Evolutionary conservation across 2,329 filamentous ascomycete species (phyloP).

Genomic region (Zymoseptoria brevis): DNA sequence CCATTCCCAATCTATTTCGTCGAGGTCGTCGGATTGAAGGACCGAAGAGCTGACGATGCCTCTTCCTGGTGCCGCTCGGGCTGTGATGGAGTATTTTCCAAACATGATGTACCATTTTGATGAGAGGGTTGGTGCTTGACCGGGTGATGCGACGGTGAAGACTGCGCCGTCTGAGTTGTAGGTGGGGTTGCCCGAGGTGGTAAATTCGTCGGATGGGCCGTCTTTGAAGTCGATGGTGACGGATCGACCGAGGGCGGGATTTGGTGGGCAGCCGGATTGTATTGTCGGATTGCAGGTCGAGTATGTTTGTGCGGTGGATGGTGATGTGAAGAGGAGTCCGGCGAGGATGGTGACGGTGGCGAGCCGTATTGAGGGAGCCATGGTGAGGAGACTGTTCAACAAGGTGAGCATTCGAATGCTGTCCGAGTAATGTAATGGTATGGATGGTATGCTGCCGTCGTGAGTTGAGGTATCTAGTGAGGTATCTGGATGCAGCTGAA

Average conservation of each 20-base stretch:
- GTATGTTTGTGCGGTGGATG: constrained; percentile 45
- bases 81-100: constrained; percentile 74
- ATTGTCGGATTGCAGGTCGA: constrained; percentile 49
- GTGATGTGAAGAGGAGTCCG: constrained; percentile 30
- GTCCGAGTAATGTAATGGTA: constrained; percentile 1
- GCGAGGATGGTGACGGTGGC: constrained; percentile 34
- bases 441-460: not conserved
- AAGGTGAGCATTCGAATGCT: constrained; percentile 21
- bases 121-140: constrained; percentile 76
- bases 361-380: constrained; percentile 28
- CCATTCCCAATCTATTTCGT: constrained; percentile 98
- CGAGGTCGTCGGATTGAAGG: constrained; percentile 80
- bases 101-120: constrained; percentile 99
- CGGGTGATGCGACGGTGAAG: constrained; percentile 69
- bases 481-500: not conserved
- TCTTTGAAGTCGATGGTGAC: constrained; percentile 76
- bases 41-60: constrained; percentile 93
- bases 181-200: constrained; percentile 54
- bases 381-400: constrained; percentile 21
- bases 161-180: constrained; percentile 70
- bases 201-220: constrained; percentile 72
- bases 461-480: not conserved
- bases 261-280: constrained; percentile 56
- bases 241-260: constrained; percentile 76
- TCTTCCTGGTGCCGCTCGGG: constrained; percentile 78